Evolutionary conservation across 148 eudicot genomes (phyloP), one percentile per base, ranked within the genome.

Genomic region (Persicaria tinctoria): DNA sequence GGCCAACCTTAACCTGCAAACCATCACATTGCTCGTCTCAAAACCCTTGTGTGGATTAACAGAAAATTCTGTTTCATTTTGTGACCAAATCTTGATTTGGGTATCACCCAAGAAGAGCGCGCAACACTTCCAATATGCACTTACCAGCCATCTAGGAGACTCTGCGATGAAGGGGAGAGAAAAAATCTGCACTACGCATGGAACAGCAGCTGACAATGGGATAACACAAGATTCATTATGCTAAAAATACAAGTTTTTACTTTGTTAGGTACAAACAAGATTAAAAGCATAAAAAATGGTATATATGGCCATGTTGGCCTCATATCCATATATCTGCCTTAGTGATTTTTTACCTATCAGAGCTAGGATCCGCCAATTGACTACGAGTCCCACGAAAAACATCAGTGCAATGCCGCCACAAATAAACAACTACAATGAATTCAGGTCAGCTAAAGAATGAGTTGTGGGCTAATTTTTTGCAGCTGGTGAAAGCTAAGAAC

Each of bases 141-240:
- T 78, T 76, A 89, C 93, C 86, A 89, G 76, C 90, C 90, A 89
- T 80, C 93, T 80, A 70, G 93, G 93, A 78, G 93, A 89, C 77
- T 89, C 90, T 5, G 90, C 89, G 73, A 89, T 83, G 80, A 87
- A 84, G 74, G 78, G 78, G 54, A 86, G 62, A 76, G 87, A 86
- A 1, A 83, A 11, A 46, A 84, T 53, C 76, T 87, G 93, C 70
- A 89, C 70, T 8, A 85, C 12, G 71, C 86, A 84, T 13, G 90
- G 89, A 76, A 80, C 50, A 78, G 74, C 70, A 70, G 87, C 93
- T 89, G 86, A 66, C 80, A 83, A 11, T 56, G 44, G 9, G 4
- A 20, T 51, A 7, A 72, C 32, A 23, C 14, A 18, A 9, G 14
- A 51, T 44, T 16, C 54, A 71, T 47, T 18, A 11, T 50, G 17